Evolutionary conservation across 2,329 filamentous ascomycete species (phyloP).

Genomic region (Nigrograna mackinnonii): DNA sequence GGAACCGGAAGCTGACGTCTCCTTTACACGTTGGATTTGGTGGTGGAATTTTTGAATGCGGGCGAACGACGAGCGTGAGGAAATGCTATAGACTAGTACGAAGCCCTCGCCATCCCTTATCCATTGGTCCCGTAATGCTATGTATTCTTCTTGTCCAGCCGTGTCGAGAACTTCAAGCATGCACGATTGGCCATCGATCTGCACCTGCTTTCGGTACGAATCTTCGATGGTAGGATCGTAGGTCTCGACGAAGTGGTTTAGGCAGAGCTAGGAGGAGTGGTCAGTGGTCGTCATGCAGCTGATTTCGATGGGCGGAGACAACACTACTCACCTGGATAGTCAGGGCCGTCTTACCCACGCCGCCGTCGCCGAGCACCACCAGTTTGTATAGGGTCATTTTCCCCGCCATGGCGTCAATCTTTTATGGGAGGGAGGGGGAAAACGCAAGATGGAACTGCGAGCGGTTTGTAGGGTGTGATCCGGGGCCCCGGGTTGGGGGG

Average conservation of each 20-base stretch:
- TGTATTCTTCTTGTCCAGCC: constrained; percentile 98
- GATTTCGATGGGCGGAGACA: too few species aligned
- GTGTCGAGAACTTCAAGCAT: constrained; percentile 98
- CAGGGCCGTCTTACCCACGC: constrained; percentile 90
- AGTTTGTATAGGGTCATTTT: constrained; percentile 96
- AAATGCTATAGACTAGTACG: constrained; percentile 97
- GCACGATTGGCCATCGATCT: constrained; percentile 93
- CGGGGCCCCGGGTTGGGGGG: constrained; percentile 5
- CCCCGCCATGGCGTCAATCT: constrained; percentile 72
- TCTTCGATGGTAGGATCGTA: constrained; percentile 72
- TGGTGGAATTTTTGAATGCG: constrained; percentile 95
- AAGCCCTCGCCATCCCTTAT: constrained; percentile 98
- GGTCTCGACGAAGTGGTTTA: constrained; percentile 98
- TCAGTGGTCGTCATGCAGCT: too few species aligned
- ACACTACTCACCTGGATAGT: constrained; percentile 84
- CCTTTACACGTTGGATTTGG: constrained; percentile 96
- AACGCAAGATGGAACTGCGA: constrained; percentile 4
- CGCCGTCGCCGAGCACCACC: constrained; percentile 92
- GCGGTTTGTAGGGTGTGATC: constrained; percentile 3
- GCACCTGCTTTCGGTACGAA: constrained; percentile 70
- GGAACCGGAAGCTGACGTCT: constrained; percentile 74
- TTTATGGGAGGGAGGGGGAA: not conserved
- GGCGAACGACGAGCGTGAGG: constrained; percentile 90
- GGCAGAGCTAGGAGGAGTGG: constrained; percentile 70
- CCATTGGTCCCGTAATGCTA: constrained; percentile 95